phyloP scores from a whole-genome alignment of 345 rosid genomes.

The Capsella bursapastoris region DNA sequence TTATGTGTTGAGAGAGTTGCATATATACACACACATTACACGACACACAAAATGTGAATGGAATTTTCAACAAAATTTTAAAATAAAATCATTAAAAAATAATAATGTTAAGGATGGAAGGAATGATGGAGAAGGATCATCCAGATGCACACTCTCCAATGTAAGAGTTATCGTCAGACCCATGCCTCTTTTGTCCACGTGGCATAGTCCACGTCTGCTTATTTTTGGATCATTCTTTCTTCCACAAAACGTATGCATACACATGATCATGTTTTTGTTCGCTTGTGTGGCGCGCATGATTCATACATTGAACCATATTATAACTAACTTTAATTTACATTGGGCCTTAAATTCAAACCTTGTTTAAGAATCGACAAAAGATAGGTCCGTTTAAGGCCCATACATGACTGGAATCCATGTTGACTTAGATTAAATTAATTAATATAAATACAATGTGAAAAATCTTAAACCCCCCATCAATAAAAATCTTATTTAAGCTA shows the following conservation, averaged over 20 bases:
- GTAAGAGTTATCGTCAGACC: slow-evolving; percentile 23
- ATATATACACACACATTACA: not conserved
- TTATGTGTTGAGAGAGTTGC: slow-evolving; percentile 10
- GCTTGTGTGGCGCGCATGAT: slow-evolving; percentile 27
- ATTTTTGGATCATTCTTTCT: slow-evolving; percentile 18
- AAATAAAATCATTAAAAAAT: not conserved
- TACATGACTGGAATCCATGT: not conserved
- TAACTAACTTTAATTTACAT: not conserved
- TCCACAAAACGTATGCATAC: slow-evolving; percentile 21
- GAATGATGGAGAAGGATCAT: slow-evolving; percentile 31
- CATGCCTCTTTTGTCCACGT: slow-evolving; percentile 45
- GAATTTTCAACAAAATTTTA: slow-evolving; percentile 8
- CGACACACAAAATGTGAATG: slow-evolving; percentile 19
- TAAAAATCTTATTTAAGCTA: not conserved
- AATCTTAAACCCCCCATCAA: slow-evolving; percentile 20
- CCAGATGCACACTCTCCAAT: slow-evolving; percentile 40
- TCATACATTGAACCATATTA: not conserved
- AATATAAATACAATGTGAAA: not conserved
- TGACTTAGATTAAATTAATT: not conserved
- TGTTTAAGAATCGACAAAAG: not conserved
- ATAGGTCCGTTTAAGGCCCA: slow-evolving; percentile 5
- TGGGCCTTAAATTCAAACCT: slow-evolving; percentile 12
- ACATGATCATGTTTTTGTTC: slow-evolving; percentile 9
- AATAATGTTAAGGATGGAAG: not conserved
- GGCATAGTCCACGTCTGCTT: slow-evolving; percentile 35